Evolutionary conservation across 1,284 basidiomycete species (phyloP), one percentile per base, ranked within the genome.

Genomic region (Mycena citricolor): DNA sequence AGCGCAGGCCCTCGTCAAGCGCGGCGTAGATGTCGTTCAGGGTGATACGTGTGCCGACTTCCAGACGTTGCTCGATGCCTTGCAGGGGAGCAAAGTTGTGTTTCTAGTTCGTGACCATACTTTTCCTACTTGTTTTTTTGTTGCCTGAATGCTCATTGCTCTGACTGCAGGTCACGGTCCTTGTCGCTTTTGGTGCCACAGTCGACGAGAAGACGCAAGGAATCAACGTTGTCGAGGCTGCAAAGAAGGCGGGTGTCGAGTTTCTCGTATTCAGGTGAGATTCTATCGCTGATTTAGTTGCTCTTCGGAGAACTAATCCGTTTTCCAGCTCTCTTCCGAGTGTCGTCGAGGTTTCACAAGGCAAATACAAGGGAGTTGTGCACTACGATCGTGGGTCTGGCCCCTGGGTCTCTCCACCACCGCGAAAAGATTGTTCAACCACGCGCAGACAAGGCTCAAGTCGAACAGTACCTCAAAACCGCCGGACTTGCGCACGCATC

Each of bases 121-220:
- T 19, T 13, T 4, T 22, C 5, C 4, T 39, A 8, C 12, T 1
- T n/a, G 16, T 8, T 2, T 12, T n/a, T n/a, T n/a, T n/a, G n/a
- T 3, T 2, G 11, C 24, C 16, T 35, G 23, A 21, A 22, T 14
- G n/a, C n/a, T 36, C 20, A 21, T 16, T 17, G 10, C 34, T 2
- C 8, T 4, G 4, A 4, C 13, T n/a, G n/a, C n/a, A n/a, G 62
- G 50, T 65, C 30, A 63, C 56, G 4, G 4, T 44, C 8, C 60
- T 53, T 12, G 57, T 58, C 32, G 24, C 32, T 8, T 14, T 14
- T 5, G 39, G 37, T 12, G 32, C 38, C 7, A 43, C 25, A 10
- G 24, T 30, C 11, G 34, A 34, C 24, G 50, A 49, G 22, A 11
- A 38, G 2, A 14, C 12, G 1, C 40, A 44, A 20, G 52, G 38